These are phyloP conservation scores for Nyssa sinensis DNA, from an alignment of 148 eudicot genomes.

Conservation along the genomic window DNA sequence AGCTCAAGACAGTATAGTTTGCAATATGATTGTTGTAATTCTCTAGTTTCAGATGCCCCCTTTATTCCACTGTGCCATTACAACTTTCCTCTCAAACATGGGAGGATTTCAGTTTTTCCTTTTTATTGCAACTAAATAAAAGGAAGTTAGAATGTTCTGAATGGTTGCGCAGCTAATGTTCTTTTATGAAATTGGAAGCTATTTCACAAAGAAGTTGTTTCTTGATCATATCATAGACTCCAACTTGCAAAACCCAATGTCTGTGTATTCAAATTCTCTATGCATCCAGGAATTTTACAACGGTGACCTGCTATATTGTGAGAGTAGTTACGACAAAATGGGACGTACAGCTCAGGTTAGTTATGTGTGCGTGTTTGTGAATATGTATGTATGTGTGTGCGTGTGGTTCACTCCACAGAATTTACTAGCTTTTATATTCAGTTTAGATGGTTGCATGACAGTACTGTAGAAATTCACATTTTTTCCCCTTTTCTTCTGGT, in stretches of 20 bases:
- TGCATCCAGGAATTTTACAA: constrained; percentile 56
- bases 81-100: neutral
- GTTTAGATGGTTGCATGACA: neutral
- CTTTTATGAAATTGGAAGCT: neutral
- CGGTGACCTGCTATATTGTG: constrained; percentile 79
- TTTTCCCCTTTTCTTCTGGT: neutral
- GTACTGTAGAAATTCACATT: neutral
- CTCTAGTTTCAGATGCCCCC: neutral
- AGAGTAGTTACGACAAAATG: constrained; percentile 68
- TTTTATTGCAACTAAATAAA: neutral
- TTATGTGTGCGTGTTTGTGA: neutral
- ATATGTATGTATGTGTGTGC: no score
- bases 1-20: neutral
- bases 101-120: neutral
- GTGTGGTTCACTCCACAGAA: no score
- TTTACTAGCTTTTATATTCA: no score
- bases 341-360: constrained; percentile 92
- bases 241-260: neutral
- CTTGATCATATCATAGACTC: neutral
- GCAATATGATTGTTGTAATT: neutral
- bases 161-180: neutral
- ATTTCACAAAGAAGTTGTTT: neutral
- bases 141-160: neutral
- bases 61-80: neutral
- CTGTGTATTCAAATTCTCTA: neutral